phyloP scores from a whole-genome alignment of 2,329 filamentous ascomycete species.

The Fonsecaea pedrosoi region DNA sequence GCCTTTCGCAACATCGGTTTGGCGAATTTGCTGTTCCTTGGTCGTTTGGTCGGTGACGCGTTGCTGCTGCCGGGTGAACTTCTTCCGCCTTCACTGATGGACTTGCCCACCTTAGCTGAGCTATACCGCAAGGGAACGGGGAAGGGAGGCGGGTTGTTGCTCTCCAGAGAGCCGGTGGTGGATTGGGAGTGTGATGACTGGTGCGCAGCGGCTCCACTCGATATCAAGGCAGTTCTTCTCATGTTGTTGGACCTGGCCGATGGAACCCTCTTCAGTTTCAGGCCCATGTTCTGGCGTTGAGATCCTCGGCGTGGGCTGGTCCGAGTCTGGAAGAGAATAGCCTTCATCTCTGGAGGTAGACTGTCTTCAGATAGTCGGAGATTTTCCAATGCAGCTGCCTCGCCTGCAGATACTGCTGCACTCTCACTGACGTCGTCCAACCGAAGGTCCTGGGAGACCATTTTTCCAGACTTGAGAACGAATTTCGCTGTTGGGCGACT shows the following conservation, averaged over 20 bases:
- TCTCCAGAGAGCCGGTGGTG: slow-evolving; percentile 54
- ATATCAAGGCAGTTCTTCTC: slow-evolving; percentile 79
- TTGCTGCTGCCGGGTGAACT: slow-evolving; percentile 72
- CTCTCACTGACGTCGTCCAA: slow-evolving; percentile 48
- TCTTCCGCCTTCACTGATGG: slow-evolving; percentile 74
- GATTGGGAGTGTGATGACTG: slow-evolving; percentile 65
- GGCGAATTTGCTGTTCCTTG: slow-evolving; percentile 42
- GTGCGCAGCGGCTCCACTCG: slow-evolving; percentile 76
- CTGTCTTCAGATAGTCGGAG: slow-evolving; percentile 39
- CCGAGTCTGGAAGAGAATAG: slow-evolving; percentile 30
- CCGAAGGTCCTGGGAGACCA: slow-evolving; percentile 48
- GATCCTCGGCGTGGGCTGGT: slow-evolving; percentile 25
- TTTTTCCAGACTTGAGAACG: slow-evolving; percentile 50
- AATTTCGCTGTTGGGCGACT: slow-evolving; percentile 54
- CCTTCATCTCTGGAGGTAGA: slow-evolving; percentile 35
- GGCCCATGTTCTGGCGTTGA: slow-evolving; percentile 28
- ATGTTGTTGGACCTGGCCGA: slow-evolving; percentile 65
- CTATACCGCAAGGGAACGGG: slow-evolving; percentile 89
- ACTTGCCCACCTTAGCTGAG: slow-evolving; percentile 74
- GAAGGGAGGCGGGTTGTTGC: slow-evolving; percentile 72
- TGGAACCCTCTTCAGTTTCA: slow-evolving; percentile 37
- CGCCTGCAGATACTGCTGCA: slow-evolving; percentile 32
- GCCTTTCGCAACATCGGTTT: slow-evolving; percentile 76
- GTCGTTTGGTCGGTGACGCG: slow-evolving; percentile 62
- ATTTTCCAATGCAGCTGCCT: slow-evolving; percentile 36